Evolutionary conservation across 108 stramenopile species (phyloP).

Genomic region (Aurantiochytrium sp.): DNA sequence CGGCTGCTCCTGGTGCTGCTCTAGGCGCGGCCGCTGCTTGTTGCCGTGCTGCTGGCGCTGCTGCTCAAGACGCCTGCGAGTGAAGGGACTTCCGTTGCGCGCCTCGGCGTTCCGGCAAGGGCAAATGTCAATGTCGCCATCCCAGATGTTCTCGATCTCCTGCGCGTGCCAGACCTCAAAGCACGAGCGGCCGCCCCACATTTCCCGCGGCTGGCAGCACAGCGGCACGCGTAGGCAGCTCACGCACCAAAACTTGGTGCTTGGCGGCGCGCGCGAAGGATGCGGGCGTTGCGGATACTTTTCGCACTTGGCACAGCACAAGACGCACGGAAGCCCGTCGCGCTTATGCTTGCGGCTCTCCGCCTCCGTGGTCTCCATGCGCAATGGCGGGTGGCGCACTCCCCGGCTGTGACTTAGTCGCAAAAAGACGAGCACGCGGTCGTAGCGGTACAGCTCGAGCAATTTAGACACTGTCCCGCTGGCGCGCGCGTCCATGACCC

Average conservation of each 20-base stretch:
- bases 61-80: neutral
- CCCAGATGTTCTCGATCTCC: neutral
- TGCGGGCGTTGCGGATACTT: neutral
- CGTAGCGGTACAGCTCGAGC: neutral
- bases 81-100: neutral
- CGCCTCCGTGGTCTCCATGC: neutral
- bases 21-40: too few relatives aligned
- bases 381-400: neutral
- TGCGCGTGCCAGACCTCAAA: neutral
- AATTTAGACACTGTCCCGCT: neutral
- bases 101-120: neutral
- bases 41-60: too few relatives aligned
- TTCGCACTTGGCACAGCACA: neutral
- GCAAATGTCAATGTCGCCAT: neutral
- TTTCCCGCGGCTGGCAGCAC: neutral
- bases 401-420: neutral
- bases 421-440: neutral
- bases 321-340: neutral
- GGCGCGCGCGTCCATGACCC: neutral
- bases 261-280: neutral
- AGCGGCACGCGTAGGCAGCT: neutral
- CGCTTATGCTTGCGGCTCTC: neutral
- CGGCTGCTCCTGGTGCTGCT: too few relatives aligned
- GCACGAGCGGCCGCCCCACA: neutral
- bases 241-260: conserved; percentile 1